Evolutionary conservation across 139 green algal species (phyloP), one percentile per base, ranked within the genome.

Genomic region (Trebouxia sp.): DNA sequence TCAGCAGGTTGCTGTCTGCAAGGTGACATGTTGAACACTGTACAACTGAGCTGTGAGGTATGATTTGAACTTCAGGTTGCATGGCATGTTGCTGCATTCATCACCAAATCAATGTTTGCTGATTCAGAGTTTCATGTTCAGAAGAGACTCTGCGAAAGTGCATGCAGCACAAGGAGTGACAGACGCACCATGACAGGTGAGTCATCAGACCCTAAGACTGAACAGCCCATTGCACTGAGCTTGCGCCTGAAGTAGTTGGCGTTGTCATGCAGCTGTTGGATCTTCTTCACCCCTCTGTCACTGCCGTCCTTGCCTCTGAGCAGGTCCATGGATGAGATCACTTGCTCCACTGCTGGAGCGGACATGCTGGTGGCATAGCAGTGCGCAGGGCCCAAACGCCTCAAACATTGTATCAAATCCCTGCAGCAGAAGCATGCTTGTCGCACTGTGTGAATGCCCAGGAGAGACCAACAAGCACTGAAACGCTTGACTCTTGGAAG

Each of bases 171-270:
- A 30, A 55, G 7, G 5, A 65, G 43, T 6, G 22, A 37, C 26
- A 41, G 47, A 10, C 35, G 26, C 67, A 89, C 85, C 90, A 99
- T 97, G 53, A 99, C 92, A 7, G 97, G 97, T 0, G 94, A 98
- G 90, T 98, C 92, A 85, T 90, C 93, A 76, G 97, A 90, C 30
- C 97, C 97, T 58, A 99, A 91, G 76, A 98, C 95, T 58, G 97
- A 90, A 58, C 94, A 89, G 24, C 97, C 96, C 76, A 97, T 87
- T 4, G 88, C 70, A 66, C 91, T 75, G 53, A 99, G 88, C 32
- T 76, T 78, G 55, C 43, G 56, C 41, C 96, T 90, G 75, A 99
- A 93, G 88, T 95, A 99, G 90, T 98, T 98, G 43, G 89, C 81
- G 83, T 98, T 99, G 82, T 94, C 88, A 45, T 91, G 88, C 86